These are phyloP conservation scores for Corylus heterophylla DNA, from an alignment of 306 rosid species.

Conservation along the genomic window DNA sequence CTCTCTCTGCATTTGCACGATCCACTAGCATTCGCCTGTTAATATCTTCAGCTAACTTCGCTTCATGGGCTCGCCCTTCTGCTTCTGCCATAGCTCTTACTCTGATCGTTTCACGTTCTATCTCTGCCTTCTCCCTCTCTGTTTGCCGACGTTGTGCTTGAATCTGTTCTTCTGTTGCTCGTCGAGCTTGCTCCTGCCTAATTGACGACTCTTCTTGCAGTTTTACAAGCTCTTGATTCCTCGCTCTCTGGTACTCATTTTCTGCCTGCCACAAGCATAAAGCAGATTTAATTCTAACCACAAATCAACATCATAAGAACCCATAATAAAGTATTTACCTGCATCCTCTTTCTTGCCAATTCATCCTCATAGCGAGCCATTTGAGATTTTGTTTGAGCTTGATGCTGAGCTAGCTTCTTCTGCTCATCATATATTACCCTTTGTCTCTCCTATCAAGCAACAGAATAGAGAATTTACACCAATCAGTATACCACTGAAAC, in stretches of 20 bases:
- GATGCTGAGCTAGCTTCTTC: slow-evolving; percentile 88
- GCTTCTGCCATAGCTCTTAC: slow-evolving; percentile 93
- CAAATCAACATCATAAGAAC: not conserved
- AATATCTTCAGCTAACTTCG: slow-evolving; percentile 86
- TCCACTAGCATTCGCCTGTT: slow-evolving; percentile 76
- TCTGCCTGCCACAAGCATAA: slow-evolving; percentile 59
- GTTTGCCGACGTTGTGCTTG: slow-evolving; percentile 90
- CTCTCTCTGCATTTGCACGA: slow-evolving; percentile 90
- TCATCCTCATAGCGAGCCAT: slow-evolving; percentile 94
- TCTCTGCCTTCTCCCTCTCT: slow-evolving; percentile 92
- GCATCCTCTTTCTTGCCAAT: slow-evolving; percentile 90
- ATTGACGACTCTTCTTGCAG: slow-evolving; percentile 93
- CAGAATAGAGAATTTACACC: not conserved
- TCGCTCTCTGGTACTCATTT: slow-evolving; percentile 76
- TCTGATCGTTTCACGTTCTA: slow-evolving; percentile 88
- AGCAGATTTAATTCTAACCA: not conserved
- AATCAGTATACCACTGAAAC: not conserved
- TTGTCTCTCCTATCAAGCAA: slow-evolving; percentile 76
- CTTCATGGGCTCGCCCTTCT: slow-evolving; percentile 91
- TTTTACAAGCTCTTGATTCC: slow-evolving; percentile 94
- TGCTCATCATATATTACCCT: slow-evolving; percentile 91
- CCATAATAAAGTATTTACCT: slow-evolving; percentile 41
- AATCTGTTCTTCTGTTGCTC: slow-evolving; percentile 93
- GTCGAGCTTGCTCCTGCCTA: slow-evolving; percentile 87
- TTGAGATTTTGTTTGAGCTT: slow-evolving; percentile 89